phyloP scores from a whole-genome alignment of 768 basidiomycete genomes.

The Russula olivacea region DNA sequence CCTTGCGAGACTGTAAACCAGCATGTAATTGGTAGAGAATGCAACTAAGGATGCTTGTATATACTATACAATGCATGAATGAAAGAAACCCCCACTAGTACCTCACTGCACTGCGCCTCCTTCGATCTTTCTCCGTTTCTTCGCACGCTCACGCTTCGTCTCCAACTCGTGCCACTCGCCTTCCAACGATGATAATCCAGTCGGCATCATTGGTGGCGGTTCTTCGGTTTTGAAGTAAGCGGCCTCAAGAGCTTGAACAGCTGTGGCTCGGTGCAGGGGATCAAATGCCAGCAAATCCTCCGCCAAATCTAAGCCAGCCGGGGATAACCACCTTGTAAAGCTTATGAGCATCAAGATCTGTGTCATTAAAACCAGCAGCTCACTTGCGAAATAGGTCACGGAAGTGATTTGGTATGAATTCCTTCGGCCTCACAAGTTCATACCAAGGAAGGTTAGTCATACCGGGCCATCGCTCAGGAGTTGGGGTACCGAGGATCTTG shows the following conservation, averaged over 20 bases:
- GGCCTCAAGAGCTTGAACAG: constrained; percentile 70
- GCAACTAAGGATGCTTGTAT: constrained; percentile 25
- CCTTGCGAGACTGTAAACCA: constrained; percentile 1
- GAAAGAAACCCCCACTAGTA: constrained; percentile 23
- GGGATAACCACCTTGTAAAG: constrained; percentile 68
- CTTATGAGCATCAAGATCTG: neutral
- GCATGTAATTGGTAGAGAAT: constrained; percentile 17
- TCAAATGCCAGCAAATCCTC: constrained; percentile 77
- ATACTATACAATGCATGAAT: constrained; percentile 29
- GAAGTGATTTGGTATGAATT: constrained; percentile 67
- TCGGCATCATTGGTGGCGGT: constrained; percentile 66
- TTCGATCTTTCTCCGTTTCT: constrained; percentile 66
- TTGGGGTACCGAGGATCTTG: constrained; percentile 85
- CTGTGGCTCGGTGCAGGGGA: constrained; percentile 69
- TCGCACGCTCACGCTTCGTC: constrained; percentile 85
- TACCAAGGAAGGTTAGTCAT: constrained; percentile 91
- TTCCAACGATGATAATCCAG: constrained; percentile 73
- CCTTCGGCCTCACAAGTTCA: constrained; percentile 91
- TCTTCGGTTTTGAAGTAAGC: constrained; percentile 82
- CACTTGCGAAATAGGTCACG: constrained; percentile 83
- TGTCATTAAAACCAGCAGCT: constrained; percentile 22
- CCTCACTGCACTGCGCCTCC: constrained; percentile 20
- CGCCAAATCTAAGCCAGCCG: constrained; percentile 82
- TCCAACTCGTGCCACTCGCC: constrained; percentile 99
- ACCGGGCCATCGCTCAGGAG: constrained; percentile 73